Percentiles rank a stretch among this genome's conserved stretches.
Evolutionary conservation across 192 early-diverging fungal genomes (phyloP).

Genomic region (Geranomyces michiganensis): DNA sequence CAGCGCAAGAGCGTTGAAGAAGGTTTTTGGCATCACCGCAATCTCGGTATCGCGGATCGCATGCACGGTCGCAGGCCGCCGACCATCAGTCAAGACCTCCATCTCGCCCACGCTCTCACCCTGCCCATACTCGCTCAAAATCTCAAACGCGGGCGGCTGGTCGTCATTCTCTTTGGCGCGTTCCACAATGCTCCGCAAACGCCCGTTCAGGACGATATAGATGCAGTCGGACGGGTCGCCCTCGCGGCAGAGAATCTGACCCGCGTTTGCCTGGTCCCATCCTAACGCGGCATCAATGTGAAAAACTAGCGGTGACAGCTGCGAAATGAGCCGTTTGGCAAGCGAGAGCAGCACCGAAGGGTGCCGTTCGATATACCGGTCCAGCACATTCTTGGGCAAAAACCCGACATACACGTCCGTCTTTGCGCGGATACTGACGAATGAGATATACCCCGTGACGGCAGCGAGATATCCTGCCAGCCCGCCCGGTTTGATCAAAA

Average conservation of each 20-base stretch:
- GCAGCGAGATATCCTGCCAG: constrained; percentile 92
- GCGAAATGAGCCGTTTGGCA: constrained; percentile 81
- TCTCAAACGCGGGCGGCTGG: constrained; percentile 55
- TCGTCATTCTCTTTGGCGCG: constrained; percentile 25
- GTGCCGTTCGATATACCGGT: constrained; percentile 82
- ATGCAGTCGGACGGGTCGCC: constrained; percentile 87
- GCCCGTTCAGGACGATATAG: constrained; percentile 91
- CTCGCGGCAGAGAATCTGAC: constrained; percentile 89
- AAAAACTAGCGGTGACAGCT: constrained; percentile 79
- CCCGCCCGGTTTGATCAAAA: constrained; percentile 81
- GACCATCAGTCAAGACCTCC: constrained; percentile 79
- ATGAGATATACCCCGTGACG: constrained; percentile 84
- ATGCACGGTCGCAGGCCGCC: constrained; percentile 84
- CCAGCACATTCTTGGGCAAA: constrained; percentile 78
- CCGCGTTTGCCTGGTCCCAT: constrained; percentile 93
- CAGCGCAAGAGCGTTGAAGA: constrained; percentile 89
- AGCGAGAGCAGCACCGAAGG: constrained; percentile 83
- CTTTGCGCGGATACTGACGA: constrained; percentile 80
- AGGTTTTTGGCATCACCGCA: constrained; percentile 90
- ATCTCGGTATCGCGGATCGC: constrained; percentile 98
- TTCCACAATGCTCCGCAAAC: constrained; percentile 84
- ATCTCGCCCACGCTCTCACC: constrained; percentile 95
- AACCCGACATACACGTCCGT: constrained; percentile 86
- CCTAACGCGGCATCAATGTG: constrained; percentile 69
- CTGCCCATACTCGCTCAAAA: constrained; percentile 90